Evolutionary conservation across 2,329 filamentous ascomycete species (phyloP), one percentile per base, ranked within the genome.

Genomic region (Aspergillus cejpii): DNA sequence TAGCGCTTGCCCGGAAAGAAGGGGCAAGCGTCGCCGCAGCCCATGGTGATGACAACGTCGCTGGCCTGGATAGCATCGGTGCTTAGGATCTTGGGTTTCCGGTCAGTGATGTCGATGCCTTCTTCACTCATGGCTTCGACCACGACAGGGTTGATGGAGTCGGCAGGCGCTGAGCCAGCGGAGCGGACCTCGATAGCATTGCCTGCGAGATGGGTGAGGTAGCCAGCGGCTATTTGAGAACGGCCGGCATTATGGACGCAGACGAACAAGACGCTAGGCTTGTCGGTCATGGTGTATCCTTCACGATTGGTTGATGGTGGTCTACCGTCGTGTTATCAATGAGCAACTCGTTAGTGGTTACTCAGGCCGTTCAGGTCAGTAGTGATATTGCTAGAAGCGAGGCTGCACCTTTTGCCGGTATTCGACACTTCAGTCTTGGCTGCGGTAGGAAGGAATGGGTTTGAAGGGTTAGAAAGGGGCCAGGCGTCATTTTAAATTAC

Each of bases 241-340:
- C 57, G 57, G 28, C 58, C 58, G 15, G 56, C 58, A 31, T 60
- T 60, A 36, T 60, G 55, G 26, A 58, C 40, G 53, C 57, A 60
- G 39, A 61, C 54, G 26, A 59, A 60, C n/a, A 60, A 36, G 33
- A 59, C 55, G 26, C 54, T 59, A 15, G 57, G 48, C 34, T 53
- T 58, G 31, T 44, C 29, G 8, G 41, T 78, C 33, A 64, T 29
- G 27, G 14, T 14, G 12, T 14, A 4, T 29, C 27, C 8, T 24
- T 24, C 5, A 6, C 6, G 27, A n/a, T 14, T 29, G 27, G 5
- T 29, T 6, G 27, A n/a, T 29, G 27, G 27, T n/a, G 11, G 12
- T 28, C 6, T 11, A 6, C 8, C 5, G 8, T 29, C 11, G 12
- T 1, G 27, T 6, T 29, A 11, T 29, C 12, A 2, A 29, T 29